phyloP scores from a whole-genome alignment of 345 rosid species.

The Erucastrum elatum region DNA sequence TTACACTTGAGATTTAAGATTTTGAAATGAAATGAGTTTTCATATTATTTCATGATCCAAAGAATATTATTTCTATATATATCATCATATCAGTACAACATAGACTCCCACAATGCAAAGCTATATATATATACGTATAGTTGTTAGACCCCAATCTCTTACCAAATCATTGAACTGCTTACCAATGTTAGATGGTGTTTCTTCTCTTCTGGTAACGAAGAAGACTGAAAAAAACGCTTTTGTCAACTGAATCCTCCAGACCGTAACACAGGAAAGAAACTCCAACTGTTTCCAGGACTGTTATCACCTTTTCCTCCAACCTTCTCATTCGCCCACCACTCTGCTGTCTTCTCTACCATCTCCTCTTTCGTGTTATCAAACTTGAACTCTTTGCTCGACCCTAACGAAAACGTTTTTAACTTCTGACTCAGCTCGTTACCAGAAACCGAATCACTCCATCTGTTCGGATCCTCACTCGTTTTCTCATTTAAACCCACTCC shows the following conservation, averaged over 20 bases:
- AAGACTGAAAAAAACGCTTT: neutral
- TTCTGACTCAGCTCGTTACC: slow-evolving; percentile 55
- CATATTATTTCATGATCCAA: slow-evolving; percentile 13
- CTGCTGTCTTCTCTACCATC: slow-evolving; percentile 42
- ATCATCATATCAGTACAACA: slow-evolving; percentile 1
- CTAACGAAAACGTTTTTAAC: slow-evolving; percentile 60
- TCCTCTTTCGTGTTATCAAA: slow-evolving; percentile 68
- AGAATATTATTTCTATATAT: slow-evolving; percentile 3
- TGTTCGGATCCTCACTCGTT: neutral
- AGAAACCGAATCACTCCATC: neutral
- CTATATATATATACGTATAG: slow-evolving; percentile 20
- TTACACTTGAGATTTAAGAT: slow-evolving; percentile 9
- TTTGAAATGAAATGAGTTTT: slow-evolving; percentile 31
- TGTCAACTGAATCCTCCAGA: slow-evolving; percentile 67
- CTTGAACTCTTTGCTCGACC: slow-evolving; percentile 83
- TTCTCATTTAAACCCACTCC: slow-evolving; percentile 45
- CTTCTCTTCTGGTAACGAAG: neutral
- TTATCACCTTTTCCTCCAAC: slow-evolving; percentile 53
- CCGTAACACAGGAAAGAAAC: slow-evolving; percentile 77
- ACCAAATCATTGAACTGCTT: slow-evolving; percentile 32
- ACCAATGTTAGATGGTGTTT: slow-evolving; percentile 11
- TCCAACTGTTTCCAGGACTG: slow-evolving; percentile 61
- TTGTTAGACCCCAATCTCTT: slow-evolving; percentile 27
- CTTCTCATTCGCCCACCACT: slow-evolving; percentile 93
- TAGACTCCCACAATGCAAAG: slow-evolving; percentile 18